These are phyloP conservation scores for carrot (Daucus carota) DNA, from an alignment of 129 eudicot species.

Conservation along the genomic window DH1_v3.0 NC_030388.2:10521501-10522000, in stretches of 20 bases:
- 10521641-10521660: background rate
- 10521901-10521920: background rate
- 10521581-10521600: background rate
- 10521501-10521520: background rate
- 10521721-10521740: background rate
- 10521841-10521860: background rate
- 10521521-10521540: background rate
- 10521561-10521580: background rate
- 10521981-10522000: conserved; percentile 22
- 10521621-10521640: background rate
- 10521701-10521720: background rate
- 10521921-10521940: background rate
- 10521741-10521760: background rate
- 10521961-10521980: conserved; percentile 22
- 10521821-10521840: background rate
- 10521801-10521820: background rate
- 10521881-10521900: background rate
- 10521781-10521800: background rate
- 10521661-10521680: background rate
- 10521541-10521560: background rate
- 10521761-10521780: background rate
- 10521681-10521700: background rate
- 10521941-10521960: conserved; percentile 29
- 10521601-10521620: background rate
- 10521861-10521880: background rate